Conservation (phyloP, 106 monocot genomes). For the Dioscorea dumetorum region DNA sequence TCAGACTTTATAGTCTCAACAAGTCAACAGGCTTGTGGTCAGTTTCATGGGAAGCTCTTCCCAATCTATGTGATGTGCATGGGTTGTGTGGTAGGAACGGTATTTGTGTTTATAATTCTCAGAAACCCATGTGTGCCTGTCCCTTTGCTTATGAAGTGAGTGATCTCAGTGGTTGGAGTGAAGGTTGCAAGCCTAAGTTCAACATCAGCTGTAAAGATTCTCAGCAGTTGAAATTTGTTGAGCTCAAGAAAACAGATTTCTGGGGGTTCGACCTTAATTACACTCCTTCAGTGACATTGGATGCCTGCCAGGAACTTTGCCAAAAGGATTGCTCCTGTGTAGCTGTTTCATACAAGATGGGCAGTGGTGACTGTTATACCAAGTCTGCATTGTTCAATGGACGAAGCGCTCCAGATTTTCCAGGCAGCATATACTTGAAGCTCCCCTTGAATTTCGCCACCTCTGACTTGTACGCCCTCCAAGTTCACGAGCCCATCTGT, state of each 20-base stretch:
- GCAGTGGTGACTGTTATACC: constrained; percentile 7
- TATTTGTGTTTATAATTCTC: constrained; percentile 12
- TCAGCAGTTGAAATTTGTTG: constrained; percentile 11
- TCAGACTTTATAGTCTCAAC: constrained; percentile 12
- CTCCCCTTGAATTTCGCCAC: not conserved
- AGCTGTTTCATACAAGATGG: constrained; percentile 8
- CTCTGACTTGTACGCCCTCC: too few species aligned
- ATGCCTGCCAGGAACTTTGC: constrained; percentile 8
- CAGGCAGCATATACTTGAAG: constrained; percentile 13
- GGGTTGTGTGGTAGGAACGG: constrained; percentile 18
- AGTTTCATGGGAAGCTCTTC: constrained; percentile 1
- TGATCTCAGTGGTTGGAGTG: constrained; percentile 8
- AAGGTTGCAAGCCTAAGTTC: constrained; percentile 14
- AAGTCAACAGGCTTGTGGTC: not conserved
- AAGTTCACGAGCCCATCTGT: too few species aligned
- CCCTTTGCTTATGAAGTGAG: constrained; percentile 9
- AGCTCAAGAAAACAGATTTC: constrained; percentile 11
- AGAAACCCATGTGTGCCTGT: constrained; percentile 6
- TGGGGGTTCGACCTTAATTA: constrained; percentile 10
- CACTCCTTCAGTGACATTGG: not conserved
- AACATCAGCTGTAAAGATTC: not conserved
- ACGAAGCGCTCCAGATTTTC: constrained; percentile 5
- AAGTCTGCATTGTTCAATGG: constrained; percentile 16
- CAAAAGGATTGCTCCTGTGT: constrained; percentile 7
- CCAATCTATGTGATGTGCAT: constrained; percentile 8